Conservation (phyloP, 192 early-diverging fungal species). For the Gryganskiella cystojenkinii region DNA sequence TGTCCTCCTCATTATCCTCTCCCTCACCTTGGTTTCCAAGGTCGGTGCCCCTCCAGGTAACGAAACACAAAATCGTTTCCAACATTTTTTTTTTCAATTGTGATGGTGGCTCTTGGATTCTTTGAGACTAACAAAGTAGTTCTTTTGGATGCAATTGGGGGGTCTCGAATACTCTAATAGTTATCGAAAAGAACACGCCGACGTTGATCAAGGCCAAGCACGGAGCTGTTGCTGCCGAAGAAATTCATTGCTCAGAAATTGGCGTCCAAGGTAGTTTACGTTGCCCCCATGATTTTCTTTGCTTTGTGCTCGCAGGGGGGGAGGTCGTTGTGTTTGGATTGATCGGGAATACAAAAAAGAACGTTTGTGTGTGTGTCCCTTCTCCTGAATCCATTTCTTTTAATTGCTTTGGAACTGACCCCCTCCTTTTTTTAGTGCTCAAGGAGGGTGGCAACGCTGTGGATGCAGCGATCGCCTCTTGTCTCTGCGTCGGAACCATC, state of each 20-base stretch:
- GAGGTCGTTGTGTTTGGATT: constrained; percentile 1
- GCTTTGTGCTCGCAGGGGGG: not conserved
- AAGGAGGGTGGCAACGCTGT: constrained; percentile 90
- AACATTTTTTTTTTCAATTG: not conserved
- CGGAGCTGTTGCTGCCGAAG: constrained; percentile 79
- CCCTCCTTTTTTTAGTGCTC: constrained; percentile 58
- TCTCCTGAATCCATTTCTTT: not conserved
- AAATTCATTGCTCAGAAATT: constrained; percentile 73
- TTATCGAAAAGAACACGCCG: constrained; percentile 28
- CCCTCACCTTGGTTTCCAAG: constrained; percentile 17
- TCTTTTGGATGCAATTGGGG: not conserved
- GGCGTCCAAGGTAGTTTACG: constrained; percentile 64
- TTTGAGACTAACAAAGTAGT: not conserved
- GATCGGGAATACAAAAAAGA: no score
- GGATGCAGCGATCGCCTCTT: constrained; percentile 88
- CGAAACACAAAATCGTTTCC: no score
- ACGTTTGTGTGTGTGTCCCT: no score
- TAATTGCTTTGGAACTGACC: not conserved
- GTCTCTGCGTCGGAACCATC: constrained; percentile 87
- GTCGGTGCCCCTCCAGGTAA: constrained; percentile 18
- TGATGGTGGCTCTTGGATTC: not conserved
- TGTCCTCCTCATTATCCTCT: constrained; percentile 14
- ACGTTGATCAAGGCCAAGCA: constrained; percentile 54
- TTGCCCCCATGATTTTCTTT: not conserved
- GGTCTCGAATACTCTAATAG: not conserved